Percentiles rank a stretch among this genome's conserved stretches.
Conservation (phyloP, 176 grass and related monocot species). For the Dendrocalamus sinicus region DNA sequence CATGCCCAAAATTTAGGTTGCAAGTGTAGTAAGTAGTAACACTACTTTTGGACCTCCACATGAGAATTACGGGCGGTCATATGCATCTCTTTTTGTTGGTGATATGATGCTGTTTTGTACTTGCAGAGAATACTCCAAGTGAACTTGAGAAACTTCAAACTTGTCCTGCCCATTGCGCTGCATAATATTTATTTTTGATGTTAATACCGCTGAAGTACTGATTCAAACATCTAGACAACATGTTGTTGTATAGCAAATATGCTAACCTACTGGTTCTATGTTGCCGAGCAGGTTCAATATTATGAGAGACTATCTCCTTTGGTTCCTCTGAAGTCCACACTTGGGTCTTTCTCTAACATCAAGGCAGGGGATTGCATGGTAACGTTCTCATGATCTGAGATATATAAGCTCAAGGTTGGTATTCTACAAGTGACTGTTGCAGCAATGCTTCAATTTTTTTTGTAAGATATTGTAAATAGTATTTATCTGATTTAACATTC, state of each 20-base stretch:
- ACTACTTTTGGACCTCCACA: neutral
- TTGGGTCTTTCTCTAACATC: constrained; percentile 82
- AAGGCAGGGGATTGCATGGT: constrained; percentile 89
- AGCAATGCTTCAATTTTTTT: constrained; percentile 25
- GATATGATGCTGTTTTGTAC: neutral
- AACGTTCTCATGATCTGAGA: constrained; percentile 69
- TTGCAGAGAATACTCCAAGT: constrained; percentile 28
- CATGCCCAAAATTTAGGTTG: constrained; percentile 6
- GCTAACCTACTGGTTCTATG: constrained; percentile 17
- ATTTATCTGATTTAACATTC: constrained; percentile 16
- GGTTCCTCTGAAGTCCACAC: constrained; percentile 77
- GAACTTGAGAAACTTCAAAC: neutral
- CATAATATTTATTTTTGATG: neutral
- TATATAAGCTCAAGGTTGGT: constrained; percentile 94
- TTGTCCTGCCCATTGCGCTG: neutral
- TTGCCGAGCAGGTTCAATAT: constrained; percentile 72
- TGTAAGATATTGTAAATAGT: constrained; percentile 23
- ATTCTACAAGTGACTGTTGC: constrained; percentile 22
- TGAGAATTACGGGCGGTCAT: constrained; percentile 4
- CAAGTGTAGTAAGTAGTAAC: constrained; percentile 18
- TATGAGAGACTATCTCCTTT: constrained; percentile 92
- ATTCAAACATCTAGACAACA: constrained; percentile 17
- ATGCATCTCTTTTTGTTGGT: constrained; percentile 17
- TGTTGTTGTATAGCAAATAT: constrained; percentile 29
- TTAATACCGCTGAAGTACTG: constrained; percentile 29